Base-by-base conservation (phyloP, 2,329 filamentous ascomycete genomes). In the Aspergillus sp. region DNA sequence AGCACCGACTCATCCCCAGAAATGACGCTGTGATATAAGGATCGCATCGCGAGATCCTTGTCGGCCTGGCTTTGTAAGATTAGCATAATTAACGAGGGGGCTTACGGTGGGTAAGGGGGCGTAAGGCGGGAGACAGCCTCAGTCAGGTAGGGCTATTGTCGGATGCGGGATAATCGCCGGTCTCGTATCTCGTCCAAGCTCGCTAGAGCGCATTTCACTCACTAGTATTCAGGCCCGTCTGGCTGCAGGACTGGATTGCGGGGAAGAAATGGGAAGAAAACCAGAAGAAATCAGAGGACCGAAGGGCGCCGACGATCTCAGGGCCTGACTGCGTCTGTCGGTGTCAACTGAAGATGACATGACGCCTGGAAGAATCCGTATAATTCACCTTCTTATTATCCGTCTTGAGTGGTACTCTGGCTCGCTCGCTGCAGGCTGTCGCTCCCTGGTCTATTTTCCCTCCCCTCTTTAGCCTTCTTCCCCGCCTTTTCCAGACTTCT, bases 301-400 rank as follows among this genome's bases (percentile, higher is more conserved):
- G 37, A 27, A 48, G 55, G 19, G 39, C 37, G 23, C 45, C 50
- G 58, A 57, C 50, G 60, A 62, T 62, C 60, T 50, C 60, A 60
- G 52, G 58, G 55, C 53, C 51, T 59, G 37, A 31, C 37, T n/a
- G 9, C 27, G 4, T 31, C 27, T 9, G 27, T 31, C 27, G 4
- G 27, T 11, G 27, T 9, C 27, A 31, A 31, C 27, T 11, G 27
- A 31, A 31, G 27, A 31, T 31, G 27, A 12, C 27, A 11, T 31
- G 27, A 31, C 8, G 35, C 35, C 15, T 31, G 39, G 49, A 52
- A 40, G 19, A 44, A 21, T 52, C 19, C 21, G 27, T 47, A 47
- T 46, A 33, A 39, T 49, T 21, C 23, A 35, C 27, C 24, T 39
- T 23, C 27, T 54, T 45, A 27, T 44, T 39, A 31, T 54, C 45